Evolutionary conservation across 129 eudicot species (phyloP).

Genomic region (Lonicera japonica): DNA sequence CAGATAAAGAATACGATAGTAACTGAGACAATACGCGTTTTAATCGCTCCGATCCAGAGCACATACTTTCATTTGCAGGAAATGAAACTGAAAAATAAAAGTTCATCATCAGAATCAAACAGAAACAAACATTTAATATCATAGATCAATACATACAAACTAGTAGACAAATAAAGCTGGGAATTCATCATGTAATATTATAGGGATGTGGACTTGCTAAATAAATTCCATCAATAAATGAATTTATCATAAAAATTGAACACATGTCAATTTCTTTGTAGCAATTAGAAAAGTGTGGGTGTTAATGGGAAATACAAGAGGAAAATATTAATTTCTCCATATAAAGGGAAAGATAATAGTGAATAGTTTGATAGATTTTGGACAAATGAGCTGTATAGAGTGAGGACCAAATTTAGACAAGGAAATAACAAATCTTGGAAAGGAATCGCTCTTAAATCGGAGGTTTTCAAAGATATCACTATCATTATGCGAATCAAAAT

Average conservation of each 20-base stretch:
- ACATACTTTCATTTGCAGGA: conserved; percentile 34
- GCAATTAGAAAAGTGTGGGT: conserved; percentile 15
- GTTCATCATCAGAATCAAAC: conserved; percentile 14
- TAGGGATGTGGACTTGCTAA: neutral
- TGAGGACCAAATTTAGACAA: conserved; percentile 28
- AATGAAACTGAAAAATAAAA: conserved; percentile 13
- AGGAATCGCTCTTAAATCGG: conserved; percentile 28
- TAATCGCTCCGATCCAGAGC: conserved; percentile 27
- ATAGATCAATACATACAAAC: neutral
- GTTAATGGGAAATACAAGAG: conserved; percentile 26
- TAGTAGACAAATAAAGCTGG: neutral
- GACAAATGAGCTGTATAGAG: conserved; percentile 4
- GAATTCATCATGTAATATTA: neutral
- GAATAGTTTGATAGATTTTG: conserved; percentile 3
- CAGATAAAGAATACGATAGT: conserved; percentile 4
- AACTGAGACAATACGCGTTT: neutral
- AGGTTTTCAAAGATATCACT: conserved; percentile 23
- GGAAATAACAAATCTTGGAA: conserved; percentile 23
- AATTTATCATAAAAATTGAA: neutral
- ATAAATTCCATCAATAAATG: neutral
- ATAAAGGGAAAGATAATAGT: conserved; percentile 6
- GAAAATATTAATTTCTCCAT: conserved; percentile 25
- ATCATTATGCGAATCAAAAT: conserved; percentile 9
- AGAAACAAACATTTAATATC: conserved; percentile 12
- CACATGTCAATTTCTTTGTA: conserved; percentile 4